These are phyloP conservation scores for Hippophae gyantsensis DNA, from an alignment of 306 rosid species.

Conservation along the genomic window DNA sequence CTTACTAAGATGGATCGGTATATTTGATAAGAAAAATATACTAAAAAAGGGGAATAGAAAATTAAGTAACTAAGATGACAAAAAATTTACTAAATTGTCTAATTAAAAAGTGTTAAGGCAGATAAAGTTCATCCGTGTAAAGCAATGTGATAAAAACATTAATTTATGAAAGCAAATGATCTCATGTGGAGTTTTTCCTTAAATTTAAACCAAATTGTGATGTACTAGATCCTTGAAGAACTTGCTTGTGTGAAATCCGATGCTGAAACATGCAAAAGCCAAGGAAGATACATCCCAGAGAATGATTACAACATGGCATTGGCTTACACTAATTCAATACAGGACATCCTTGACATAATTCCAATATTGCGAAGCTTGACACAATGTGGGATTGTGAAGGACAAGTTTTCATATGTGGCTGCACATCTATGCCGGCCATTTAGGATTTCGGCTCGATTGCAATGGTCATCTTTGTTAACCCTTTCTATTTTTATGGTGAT, in stretches of 20 bases:
- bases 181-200: too few species aligned
- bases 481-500: constrained; percentile 51
- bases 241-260: constrained; percentile 29
- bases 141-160: too few species aligned
- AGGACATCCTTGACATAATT: constrained; percentile 46
- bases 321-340: constrained; percentile 49
- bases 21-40: too few species aligned
- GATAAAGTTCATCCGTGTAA: too few species aligned
- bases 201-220: background rate
- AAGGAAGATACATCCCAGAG: constrained; percentile 37
- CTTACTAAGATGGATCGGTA: too few species aligned
- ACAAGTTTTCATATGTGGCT: constrained; percentile 37
- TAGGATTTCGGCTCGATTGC: constrained; percentile 21
- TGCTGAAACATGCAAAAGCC: constrained; percentile 27
- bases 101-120: too few species aligned
- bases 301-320: constrained; percentile 41
- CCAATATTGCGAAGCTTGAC: constrained; percentile 51
- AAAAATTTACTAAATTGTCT: too few species aligned
- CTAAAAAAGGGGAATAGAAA: too few species aligned
- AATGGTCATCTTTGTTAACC: constrained; percentile 45
- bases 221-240: constrained; percentile 33
- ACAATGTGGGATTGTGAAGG: constrained; percentile 41
- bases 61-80: too few species aligned
- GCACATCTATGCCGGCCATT: constrained; percentile 53
- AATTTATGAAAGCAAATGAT: too few species aligned